Percentiles rank a stretch among this genome's conserved stretches.
Evolutionary conservation across 2,329 filamentous ascomycete species (phyloP).

Genomic region (Penicillium sclerotiorum): DNA sequence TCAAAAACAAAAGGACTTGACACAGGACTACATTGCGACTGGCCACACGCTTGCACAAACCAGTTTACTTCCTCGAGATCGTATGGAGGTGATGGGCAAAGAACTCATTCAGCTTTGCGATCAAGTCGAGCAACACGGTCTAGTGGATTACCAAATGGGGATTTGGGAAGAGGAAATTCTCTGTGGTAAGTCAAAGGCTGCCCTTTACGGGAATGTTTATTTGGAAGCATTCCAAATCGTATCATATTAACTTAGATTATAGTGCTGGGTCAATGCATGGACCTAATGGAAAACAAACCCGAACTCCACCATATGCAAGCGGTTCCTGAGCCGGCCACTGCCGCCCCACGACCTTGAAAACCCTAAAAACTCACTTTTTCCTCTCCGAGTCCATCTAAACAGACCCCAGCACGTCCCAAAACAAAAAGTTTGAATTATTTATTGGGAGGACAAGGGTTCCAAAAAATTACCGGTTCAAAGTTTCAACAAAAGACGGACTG

Average conservation of each 20-base stretch:
- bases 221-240: neutral
- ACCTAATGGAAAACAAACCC: conserved; percentile 50
- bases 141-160: conserved; percentile 96
- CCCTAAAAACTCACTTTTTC: conserved; percentile 1
- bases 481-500: neutral
- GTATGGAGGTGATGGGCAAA: conserved; percentile 76
- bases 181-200: conserved; percentile 61
- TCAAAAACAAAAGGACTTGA: conserved; percentile 79
- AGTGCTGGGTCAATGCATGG: conserved; percentile 59
- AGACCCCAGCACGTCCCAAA: no score
- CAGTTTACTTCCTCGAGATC: conserved; percentile 67
- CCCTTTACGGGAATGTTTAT: neutral
- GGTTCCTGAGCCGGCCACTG: conserved; percentile 17
- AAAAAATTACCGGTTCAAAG: neutral
- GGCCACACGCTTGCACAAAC: conserved; percentile 60
- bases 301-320: conserved; percentile 27
- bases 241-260: neutral
- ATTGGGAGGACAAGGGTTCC: no score
- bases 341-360: conserved; percentile 8
- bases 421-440: no score
- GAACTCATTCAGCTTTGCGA: conserved; percentile 84
- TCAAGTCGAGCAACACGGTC: conserved; percentile 81
- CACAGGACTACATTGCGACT: conserved; percentile 60
- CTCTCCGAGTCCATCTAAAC: no score
- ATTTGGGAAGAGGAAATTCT: conserved; percentile 95